These are phyloP conservation scores for Croton setiger DNA, from an alignment of 441 rosid species.

Conservation along the genomic window DNA sequence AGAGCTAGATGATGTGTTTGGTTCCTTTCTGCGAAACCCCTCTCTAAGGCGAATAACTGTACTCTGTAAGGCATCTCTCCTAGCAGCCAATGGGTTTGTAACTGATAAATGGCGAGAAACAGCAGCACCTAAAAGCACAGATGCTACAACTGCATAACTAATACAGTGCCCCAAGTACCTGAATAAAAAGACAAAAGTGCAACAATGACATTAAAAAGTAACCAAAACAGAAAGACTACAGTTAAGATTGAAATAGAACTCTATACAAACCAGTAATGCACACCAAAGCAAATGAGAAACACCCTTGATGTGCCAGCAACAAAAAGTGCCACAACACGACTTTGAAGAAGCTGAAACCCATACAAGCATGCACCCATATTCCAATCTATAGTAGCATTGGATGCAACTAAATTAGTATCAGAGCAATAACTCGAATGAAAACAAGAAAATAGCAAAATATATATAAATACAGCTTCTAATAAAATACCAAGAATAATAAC, in stretches of 20 bases:
- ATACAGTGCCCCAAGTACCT: constrained; percentile 99
- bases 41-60: constrained; percentile 98
- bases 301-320: constrained; percentile 93
- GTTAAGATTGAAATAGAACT: constrained; percentile 16
- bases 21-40: constrained; percentile 95
- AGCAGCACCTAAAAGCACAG: constrained; percentile 94
- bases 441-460: constrained; percentile 13
- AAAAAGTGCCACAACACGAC: constrained; percentile 86
- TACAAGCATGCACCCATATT: constrained; percentile 99
- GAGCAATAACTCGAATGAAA: constrained; percentile 20
- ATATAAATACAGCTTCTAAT: constrained; percentile 16
- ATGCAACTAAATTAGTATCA: constrained; percentile 25
- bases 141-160: constrained; percentile 97
- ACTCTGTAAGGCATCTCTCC: constrained; percentile 97
- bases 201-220: constrained; percentile 16
- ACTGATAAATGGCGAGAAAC: constrained; percentile 94
- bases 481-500: constrained; percentile 89
- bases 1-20: constrained; percentile 90
- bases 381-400: constrained; percentile 68
- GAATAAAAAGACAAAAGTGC: constrained; percentile 24
- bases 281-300: constrained; percentile 98
- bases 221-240: constrained; percentile 16
- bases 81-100: constrained; percentile 90
- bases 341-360: constrained; percentile 93
- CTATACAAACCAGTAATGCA: constrained; percentile 92